Conservation (phyloP, 148 eudicot genomes). For the Polygonum maritimum region DNA sequence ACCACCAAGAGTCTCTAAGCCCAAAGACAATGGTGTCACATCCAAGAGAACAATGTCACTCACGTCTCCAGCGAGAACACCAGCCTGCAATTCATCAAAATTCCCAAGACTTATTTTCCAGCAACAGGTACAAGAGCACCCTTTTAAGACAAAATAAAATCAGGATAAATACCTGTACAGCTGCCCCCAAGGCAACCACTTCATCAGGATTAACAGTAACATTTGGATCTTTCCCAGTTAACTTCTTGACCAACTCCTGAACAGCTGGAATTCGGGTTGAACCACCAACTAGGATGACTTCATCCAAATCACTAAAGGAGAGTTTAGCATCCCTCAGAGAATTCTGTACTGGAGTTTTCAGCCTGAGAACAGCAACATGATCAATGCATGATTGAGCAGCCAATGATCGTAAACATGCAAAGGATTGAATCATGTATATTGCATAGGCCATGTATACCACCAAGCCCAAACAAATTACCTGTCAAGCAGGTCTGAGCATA, state of each 20-base stretch:
- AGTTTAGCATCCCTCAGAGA: constrained; percentile 60
- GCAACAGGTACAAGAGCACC: background rate
- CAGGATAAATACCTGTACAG: constrained; percentile 38
- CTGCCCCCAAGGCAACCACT: constrained; percentile 70
- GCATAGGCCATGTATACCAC: background rate
- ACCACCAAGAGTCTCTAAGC: constrained; percentile 67
- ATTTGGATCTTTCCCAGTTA: constrained; percentile 60
- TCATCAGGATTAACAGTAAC: constrained; percentile 71
- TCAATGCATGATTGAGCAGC: background rate
- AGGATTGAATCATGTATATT: background rate
- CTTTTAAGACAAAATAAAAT: background rate
- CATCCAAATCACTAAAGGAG: constrained; percentile 47
- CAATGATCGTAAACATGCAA: background rate
- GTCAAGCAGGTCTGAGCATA: constrained; percentile 63
- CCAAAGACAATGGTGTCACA: constrained; percentile 48
- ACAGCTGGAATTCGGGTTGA: constrained; percentile 66
- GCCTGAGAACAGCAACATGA: constrained; percentile 20
- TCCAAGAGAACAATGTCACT: constrained; percentile 62
- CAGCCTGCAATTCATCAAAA: constrained; percentile 24
- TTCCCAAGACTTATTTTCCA: background rate
- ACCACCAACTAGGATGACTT: constrained; percentile 65
- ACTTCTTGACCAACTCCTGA: constrained; percentile 48
- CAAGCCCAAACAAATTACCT: constrained; percentile 25
- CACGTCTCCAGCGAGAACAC: constrained; percentile 69
- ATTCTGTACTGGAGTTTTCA: constrained; percentile 52